Evolutionary conservation across 148 eudicot species (phyloP), one percentile per base, ranked within the genome.

Genomic region (Pouteria glomerata): DNA sequence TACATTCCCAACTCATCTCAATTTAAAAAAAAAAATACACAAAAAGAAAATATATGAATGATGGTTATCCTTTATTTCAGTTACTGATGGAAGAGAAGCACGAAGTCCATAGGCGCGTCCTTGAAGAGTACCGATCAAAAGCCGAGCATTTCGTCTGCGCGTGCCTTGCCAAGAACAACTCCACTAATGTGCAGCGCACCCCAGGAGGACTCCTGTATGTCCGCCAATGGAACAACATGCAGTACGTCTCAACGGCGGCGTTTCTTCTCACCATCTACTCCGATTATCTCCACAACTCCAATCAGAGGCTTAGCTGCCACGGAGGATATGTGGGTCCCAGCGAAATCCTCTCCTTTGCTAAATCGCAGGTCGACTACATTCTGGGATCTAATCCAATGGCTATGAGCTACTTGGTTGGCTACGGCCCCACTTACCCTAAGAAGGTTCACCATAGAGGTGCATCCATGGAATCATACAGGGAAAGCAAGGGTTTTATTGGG

Each of bases 171-270:
- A 84, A 70, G 64, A 94, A 89, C 88, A 83, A 77, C 12, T n/a
- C n/a, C n/a, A 85, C 77, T 70, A 87, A 89, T 27, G 85, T 88
- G 0, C 76, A 73, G 10, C 92, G 85, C 23, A 95, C 93, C 74
- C 88, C 90, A 2, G 96, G 93, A 11, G 98, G 98, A 3, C 90
- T 95, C 23, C 65, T 91, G 51, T 88, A 77, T 82, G 69, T 87
- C 16, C 76, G 97, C 19, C 86, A 83, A 78, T 91, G 98, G 98
- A 95, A 95, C 90, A 95, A 95, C 79, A 87, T 95, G 96, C 98
- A 95, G 58, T 95, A 95, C 42, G 98, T 89, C 19, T 81, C 98
- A 1, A 79, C 87, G 0, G 90, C 96, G 0, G 15, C 84, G 1
- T 86, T 89, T 44, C 77, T 91, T 3, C 86, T 91, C 57, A 76